phyloP scores from a whole-genome alignment of 2,329 filamentous ascomycete genomes.

The Colletotrichum tropicale region DNA sequence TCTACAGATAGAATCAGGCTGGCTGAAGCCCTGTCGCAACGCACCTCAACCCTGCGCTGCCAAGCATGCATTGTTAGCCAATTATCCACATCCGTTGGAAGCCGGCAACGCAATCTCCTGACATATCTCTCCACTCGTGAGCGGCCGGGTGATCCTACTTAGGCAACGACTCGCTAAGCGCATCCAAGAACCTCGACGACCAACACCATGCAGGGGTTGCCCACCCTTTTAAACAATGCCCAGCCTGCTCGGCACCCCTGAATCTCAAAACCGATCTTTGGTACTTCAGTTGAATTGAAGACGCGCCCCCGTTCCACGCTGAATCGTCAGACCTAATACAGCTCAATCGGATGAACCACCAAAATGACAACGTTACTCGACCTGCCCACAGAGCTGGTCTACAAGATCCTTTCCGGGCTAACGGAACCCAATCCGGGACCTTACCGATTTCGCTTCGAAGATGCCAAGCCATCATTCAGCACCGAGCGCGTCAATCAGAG shows the following conservation, averaged over 20 bases:
- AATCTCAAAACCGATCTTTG: neutral
- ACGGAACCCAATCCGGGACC: neutral
- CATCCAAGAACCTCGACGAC: neutral
- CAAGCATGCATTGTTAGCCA: neutral
- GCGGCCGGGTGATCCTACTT: neutral
- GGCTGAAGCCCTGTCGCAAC: neutral
- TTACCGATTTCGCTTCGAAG: neutral
- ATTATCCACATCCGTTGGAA: neutral
- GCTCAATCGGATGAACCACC: neutral
- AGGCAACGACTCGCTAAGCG: neutral
- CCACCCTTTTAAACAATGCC: neutral
- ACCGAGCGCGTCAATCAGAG: neutral
- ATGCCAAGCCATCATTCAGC: neutral
- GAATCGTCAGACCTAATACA: neutral
- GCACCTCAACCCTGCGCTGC: neutral
- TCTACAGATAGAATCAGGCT: neutral
- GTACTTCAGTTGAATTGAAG: neutral
- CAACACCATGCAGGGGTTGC: neutral
- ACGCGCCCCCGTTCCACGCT: neutral
- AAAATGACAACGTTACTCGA: neutral
- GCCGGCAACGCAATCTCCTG: neutral
- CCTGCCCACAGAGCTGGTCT: slow-evolving; percentile 6
- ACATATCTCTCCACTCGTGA: neutral
- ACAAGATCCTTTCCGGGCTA: neutral
- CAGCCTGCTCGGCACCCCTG: neutral